These are phyloP conservation scores for Monosporascus sp. DNA, from an alignment of 2,329 filamentous ascomycete genomes.

Conservation along the genomic window DNA sequence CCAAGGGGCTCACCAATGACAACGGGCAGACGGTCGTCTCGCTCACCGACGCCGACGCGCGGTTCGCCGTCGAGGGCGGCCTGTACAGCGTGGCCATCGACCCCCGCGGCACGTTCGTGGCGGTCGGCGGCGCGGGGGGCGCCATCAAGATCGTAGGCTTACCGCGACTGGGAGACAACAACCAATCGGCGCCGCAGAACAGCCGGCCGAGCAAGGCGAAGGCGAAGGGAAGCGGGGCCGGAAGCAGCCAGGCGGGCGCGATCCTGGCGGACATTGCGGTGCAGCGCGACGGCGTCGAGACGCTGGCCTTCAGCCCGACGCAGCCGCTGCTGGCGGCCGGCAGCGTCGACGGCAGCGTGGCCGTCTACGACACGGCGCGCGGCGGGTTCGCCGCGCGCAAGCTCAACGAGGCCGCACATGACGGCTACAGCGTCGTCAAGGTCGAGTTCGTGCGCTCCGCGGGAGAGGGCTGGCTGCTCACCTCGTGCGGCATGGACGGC, in stretches of 20 bases:
- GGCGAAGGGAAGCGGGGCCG: slow-evolving; percentile 29
- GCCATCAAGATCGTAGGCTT: slow-evolving; percentile 80
- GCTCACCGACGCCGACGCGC: slow-evolving; percentile 75
- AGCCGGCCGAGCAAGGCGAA: slow-evolving; percentile 29
- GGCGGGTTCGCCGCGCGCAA: slow-evolving; percentile 81
- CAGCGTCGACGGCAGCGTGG: slow-evolving; percentile 72
- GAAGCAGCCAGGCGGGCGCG: slow-evolving; percentile 39
- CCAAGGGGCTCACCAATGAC: slow-evolving; percentile 41
- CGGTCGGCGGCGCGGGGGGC: slow-evolving; percentile 82
- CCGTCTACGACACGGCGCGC: slow-evolving; percentile 79
- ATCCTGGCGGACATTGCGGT: slow-evolving; percentile 81
- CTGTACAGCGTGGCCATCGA: slow-evolving; percentile 84
- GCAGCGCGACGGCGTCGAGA: slow-evolving; percentile 72
- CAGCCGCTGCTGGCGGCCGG: slow-evolving; percentile 55
- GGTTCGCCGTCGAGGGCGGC: slow-evolving; percentile 87
- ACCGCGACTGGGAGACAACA: slow-evolving; percentile 50
- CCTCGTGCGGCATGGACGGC: slow-evolving; percentile 87
- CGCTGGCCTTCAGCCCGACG: slow-evolving; percentile 53
- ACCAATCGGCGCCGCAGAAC: slow-evolving; percentile 10
- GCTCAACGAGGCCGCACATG: slow-evolving; percentile 76
- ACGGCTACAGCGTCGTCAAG: slow-evolving; percentile 86
- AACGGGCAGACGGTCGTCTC: slow-evolving; percentile 64
- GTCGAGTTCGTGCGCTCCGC: slow-evolving; percentile 70
- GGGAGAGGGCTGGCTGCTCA: slow-evolving; percentile 62
- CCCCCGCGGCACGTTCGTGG: slow-evolving; percentile 71